Conservation (phyloP, 2,329 filamentous ascomycete species). For the Aspergillus quadricinctus region DNA sequence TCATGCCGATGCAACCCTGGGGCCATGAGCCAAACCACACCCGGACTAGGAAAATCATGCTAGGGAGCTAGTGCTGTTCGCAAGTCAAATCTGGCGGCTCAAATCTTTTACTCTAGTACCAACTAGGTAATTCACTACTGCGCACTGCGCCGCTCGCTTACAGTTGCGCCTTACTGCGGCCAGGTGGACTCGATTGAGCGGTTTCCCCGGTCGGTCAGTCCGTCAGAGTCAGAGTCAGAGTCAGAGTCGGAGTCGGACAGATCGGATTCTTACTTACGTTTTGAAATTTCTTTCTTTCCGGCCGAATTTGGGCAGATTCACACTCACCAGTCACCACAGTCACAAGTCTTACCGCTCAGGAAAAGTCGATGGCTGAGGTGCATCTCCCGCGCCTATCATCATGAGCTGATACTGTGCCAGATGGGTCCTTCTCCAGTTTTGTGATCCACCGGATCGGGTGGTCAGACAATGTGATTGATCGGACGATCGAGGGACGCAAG, state of each 20-base stretch:
- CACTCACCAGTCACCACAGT: not conserved
- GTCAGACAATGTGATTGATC: no score
- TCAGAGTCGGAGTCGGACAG: not conserved
- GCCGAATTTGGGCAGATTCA: not conserved
- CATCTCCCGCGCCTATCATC: not conserved
- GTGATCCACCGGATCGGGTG: constrained; percentile 11
- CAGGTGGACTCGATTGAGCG: not conserved
- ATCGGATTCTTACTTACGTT: not conserved
- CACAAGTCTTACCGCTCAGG: not conserved
- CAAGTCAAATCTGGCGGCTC: not conserved
- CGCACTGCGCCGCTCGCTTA: not conserved
- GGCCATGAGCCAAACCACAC: not conserved
- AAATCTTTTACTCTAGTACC: not conserved
- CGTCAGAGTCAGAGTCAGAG: not conserved
- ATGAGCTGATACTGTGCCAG: not conserved
- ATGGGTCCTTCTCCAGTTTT: constrained; percentile 11
- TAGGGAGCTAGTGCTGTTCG: not conserved
- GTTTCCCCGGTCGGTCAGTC: not conserved
- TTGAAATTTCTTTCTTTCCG: not conserved
- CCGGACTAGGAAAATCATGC: not conserved
- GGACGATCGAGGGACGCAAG: no score
- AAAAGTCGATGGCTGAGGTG: not conserved
- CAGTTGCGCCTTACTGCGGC: not conserved
- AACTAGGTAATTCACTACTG: not conserved
- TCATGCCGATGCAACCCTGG: constrained; percentile 6